phyloP scores from a whole-genome alignment of 2,329 filamentous ascomycete species.

The Waltergamsia citrina region DNA sequence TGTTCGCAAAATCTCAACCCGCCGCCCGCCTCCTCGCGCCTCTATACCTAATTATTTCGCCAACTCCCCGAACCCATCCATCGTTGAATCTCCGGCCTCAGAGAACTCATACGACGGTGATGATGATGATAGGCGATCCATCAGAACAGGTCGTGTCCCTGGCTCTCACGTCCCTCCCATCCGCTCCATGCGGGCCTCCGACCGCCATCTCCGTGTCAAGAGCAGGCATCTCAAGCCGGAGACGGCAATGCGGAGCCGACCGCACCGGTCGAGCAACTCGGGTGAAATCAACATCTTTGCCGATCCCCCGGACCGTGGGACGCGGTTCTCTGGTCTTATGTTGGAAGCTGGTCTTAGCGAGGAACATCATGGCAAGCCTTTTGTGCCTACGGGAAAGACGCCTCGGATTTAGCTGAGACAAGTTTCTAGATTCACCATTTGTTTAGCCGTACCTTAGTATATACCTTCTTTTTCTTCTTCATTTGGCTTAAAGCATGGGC shows the following conservation, averaged over 20 bases:
- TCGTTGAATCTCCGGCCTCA: constrained; percentile 11
- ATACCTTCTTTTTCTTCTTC: constrained; percentile 6
- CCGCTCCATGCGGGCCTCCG: constrained; percentile 25
- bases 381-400: constrained; percentile 25
- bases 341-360: constrained; percentile 32
- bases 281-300: constrained; percentile 45
- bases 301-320: constrained; percentile 32
- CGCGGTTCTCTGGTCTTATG: constrained; percentile 46
- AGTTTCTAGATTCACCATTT: background rate
- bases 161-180: constrained; percentile 22
- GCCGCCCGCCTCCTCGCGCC: constrained; percentile 9
- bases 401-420: constrained; percentile 14
- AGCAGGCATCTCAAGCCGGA: constrained; percentile 19
- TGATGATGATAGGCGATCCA: constrained; percentile 12
- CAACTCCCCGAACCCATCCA: constrained; percentile 17
- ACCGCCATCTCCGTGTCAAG: constrained; percentile 12
- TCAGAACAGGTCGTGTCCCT: constrained; percentile 15
- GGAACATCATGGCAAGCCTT: constrained; percentile 30
- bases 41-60: constrained; percentile 25
- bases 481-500: too few relatives aligned
- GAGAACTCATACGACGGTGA: constrained; percentile 6
- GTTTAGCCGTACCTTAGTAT: constrained; percentile 1
- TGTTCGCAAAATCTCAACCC: background rate
- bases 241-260: background rate
- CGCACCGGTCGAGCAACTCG: constrained; percentile 16